phyloP scores from a whole-genome alignment of 495 filamentous ascomycete genomes.

The Daldinia decipiens region DNA sequence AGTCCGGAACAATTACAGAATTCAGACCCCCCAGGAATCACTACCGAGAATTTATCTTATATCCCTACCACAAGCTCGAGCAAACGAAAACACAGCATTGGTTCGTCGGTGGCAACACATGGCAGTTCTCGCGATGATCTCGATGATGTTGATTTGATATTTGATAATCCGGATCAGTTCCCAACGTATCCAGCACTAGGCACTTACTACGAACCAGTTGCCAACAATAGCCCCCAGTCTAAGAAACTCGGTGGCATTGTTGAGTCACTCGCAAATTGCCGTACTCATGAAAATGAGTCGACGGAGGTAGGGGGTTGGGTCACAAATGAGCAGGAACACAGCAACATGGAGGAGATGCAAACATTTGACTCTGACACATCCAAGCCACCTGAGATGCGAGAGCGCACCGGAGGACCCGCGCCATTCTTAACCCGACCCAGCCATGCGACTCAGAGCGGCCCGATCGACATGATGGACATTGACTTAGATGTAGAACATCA shows the following conservation, averaged over 20 bases:
- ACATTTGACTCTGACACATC: background rate
- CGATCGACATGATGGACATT: conserved; percentile 44
- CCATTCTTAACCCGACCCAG: conserved; percentile 37
- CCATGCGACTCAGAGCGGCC: conserved; percentile 13
- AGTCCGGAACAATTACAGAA: conserved; percentile 22
- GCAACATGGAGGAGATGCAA: conserved; percentile 18
- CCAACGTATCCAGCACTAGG: conserved; percentile 37
- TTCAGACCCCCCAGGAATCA: conserved; percentile 14
- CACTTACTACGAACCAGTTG: conserved; percentile 30
- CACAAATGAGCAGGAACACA: background rate
- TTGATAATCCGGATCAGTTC: conserved; percentile 43
- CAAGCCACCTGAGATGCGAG: conserved; percentile 54
- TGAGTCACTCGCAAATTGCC: conserved; percentile 26
- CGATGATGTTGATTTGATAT: conserved; percentile 34
- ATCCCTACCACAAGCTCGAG: background rate
- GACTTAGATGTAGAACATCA: conserved; percentile 41
- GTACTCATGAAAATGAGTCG: conserved; percentile 2
- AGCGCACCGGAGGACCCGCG: conserved; percentile 38
- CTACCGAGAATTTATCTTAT: conserved; percentile 27
- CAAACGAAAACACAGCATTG: conserved; percentile 42
- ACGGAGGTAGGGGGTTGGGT: background rate
- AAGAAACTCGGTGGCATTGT: conserved; percentile 18
- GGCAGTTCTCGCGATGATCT: conserved; percentile 43
- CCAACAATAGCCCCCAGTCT: conserved; percentile 18
- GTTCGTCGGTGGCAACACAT: conserved; percentile 44